Evolutionary conservation across 1,284 basidiomycete genomes (phyloP), one percentile per base, ranked within the genome.

Genomic region (Puccinia coronata): DNA sequence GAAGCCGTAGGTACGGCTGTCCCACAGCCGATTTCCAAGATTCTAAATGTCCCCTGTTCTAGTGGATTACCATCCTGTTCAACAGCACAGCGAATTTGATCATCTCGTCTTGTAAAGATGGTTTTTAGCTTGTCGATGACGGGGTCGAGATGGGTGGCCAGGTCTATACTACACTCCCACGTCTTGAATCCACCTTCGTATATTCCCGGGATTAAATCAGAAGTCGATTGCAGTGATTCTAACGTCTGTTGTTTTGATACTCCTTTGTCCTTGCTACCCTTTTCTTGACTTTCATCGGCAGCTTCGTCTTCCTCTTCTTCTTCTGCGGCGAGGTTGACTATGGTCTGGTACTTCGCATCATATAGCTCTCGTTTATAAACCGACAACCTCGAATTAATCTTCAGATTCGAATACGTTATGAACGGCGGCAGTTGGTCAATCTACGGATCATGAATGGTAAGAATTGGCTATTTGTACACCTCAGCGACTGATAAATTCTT

Each of bases 171-270:
- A 83, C 95, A 97, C 86, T 99, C 96, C 96, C 96, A 99, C 2
- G 95, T 98, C 87, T 98, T 98, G 79, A 99, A 86, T 0, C 96
- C 96, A 20, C 96, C 96, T 87, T 98, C 96, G 85, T 99, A 98
- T 0, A 95, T 89, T 0, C 95, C 92, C 0, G 95, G 93, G 14
- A 98, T 90, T 16, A 99, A 89, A 87, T 98, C 96, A 0, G 94
- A 95, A 0, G 93, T 91, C 0, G 92, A 90, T 83, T 94, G 59
- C 12, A 80, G 51, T 14, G 61, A 78, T 11, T 67, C 61, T 51
- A 77, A 53, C 23, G 18, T 88, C 87, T 49, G 84, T 55, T 61
- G 82, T 65, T 39, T 25, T 11, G 41, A 1, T 70, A 9, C 67
- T 83, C 83, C 77, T 51, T 82, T 81, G 78, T 53, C 25, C 47